Evolutionary conservation across 192 early-diverging fungal genomes (phyloP).

Genomic region (Oehlia diaphana): DNA sequence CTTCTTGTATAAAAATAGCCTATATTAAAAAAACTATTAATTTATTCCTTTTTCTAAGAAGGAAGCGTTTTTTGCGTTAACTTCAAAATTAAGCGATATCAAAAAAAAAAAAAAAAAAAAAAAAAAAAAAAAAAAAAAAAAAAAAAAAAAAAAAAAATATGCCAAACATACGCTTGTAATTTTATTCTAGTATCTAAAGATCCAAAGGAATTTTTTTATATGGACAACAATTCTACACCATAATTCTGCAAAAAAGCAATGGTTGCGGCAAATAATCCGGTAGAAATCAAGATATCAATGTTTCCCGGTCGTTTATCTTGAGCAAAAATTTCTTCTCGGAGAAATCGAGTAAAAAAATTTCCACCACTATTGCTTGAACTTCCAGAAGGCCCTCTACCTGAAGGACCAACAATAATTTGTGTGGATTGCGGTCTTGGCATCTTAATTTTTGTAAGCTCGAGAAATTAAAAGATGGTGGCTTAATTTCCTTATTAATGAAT

Average conservation of each 20-base stretch:
- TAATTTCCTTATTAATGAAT: background rate
- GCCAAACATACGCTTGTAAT: background rate
- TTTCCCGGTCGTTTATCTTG: conserved; percentile 45
- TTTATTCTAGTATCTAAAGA: background rate
- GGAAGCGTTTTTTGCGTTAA: too few relatives aligned
- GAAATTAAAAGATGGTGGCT: background rate
- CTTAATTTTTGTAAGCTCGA: background rate
- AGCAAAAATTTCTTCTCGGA: conserved; percentile 43
- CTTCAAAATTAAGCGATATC: too few relatives aligned
- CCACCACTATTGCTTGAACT: background rate
- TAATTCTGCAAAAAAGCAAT: conserved; percentile 47
- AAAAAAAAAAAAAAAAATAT: too few relatives aligned
- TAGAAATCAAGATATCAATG: conserved; percentile 44
- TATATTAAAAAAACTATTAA: too few relatives aligned
- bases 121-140: too few relatives aligned
- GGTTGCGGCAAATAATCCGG: conserved; percentile 42
- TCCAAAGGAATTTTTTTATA: background rate
- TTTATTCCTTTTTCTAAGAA: too few relatives aligned
- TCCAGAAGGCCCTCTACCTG: background rate
- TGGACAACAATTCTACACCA: conserved; percentile 37
- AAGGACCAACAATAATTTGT: background rate
- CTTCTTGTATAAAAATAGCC: too few relatives aligned
- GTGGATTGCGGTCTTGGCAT: background rate
- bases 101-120: too few relatives aligned
- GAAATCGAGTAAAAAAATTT: conserved; percentile 25